Conservation (phyloP, 2,329 filamentous ascomycete genomes). For the Phialophora chinensis region DNA sequence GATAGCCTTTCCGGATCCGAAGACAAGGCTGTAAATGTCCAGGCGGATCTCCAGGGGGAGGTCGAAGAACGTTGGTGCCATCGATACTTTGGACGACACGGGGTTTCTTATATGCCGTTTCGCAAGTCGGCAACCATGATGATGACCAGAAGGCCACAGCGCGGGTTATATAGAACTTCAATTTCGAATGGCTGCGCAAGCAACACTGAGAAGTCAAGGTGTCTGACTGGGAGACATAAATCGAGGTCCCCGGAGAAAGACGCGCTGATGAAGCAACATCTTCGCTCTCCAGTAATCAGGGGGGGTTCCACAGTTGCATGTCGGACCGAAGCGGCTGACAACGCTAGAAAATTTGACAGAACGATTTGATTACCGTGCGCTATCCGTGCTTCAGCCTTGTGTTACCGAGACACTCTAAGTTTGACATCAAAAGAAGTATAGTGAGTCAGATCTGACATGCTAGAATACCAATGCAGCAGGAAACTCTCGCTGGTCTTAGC, state of each 20-base stretch:
- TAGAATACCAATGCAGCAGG: not conserved
- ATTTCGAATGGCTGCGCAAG: not conserved
- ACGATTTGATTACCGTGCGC: not conserved
- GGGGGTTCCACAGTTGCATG: not conserved
- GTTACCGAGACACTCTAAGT: no score
- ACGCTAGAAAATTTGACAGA: not conserved
- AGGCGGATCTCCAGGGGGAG: constrained; percentile 59
- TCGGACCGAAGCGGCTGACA: constrained; percentile 3
- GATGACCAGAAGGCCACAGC: not conserved
- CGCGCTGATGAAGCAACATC: not conserved
- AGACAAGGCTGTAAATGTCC: constrained; percentile 54
- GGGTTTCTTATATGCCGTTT: not conserved
- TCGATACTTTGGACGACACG: not conserved
- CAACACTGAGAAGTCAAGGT: not conserved
- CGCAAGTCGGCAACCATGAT: not conserved
- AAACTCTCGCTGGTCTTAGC: not conserved
- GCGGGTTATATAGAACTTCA: not conserved
- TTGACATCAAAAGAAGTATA: not conserved
- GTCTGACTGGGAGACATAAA: not conserved
- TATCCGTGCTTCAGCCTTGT: not conserved
- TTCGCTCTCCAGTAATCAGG: not conserved
- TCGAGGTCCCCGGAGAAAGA: not conserved
- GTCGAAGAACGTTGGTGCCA: constrained; percentile 50
- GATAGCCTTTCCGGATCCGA: constrained; percentile 41
- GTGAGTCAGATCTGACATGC: not conserved